phyloP scores from a whole-genome alignment of 768 basidiomycete genomes.

The Boletus eberwhitei region DNA sequence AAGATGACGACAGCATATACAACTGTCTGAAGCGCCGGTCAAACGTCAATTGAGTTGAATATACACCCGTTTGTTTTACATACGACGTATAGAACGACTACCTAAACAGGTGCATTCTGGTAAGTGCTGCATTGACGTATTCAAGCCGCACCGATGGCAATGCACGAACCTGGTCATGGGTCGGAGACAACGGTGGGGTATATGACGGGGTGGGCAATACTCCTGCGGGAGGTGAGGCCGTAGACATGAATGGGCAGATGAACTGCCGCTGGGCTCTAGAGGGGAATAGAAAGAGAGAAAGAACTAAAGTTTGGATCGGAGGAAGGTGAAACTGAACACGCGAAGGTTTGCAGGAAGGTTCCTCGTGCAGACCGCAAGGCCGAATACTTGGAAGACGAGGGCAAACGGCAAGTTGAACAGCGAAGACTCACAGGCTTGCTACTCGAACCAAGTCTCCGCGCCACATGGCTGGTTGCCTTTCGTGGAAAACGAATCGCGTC shows the following conservation, averaged over 20 bases:
- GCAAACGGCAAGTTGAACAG: slow-evolving; percentile 7
- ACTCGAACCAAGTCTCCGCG: slow-evolving; percentile 16
- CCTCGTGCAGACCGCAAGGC: slow-evolving; percentile 35
- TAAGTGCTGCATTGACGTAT: slow-evolving; percentile 22
- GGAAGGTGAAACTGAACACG: slow-evolving; percentile 15
- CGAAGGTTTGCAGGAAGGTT: slow-evolving; percentile 19
- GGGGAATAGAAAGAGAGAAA: background rate
- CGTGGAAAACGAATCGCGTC: slow-evolving; percentile 23
- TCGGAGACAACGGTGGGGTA: slow-evolving; percentile 52
- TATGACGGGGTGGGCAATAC: slow-evolving; percentile 31
- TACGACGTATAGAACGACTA: slow-evolving; percentile 75
- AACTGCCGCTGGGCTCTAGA: slow-evolving; percentile 24
- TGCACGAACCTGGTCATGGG: slow-evolving; percentile 65
- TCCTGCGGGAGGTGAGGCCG: slow-evolving; percentile 31
- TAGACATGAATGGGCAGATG: slow-evolving; percentile 32
- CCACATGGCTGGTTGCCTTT: slow-evolving; percentile 21
- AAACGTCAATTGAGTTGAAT: slow-evolving; percentile 6
- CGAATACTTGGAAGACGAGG: slow-evolving; percentile 1
- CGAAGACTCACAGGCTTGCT: background rate
- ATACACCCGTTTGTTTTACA: slow-evolving; percentile 30
- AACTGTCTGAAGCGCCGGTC: slow-evolving; percentile 52
- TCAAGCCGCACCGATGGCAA: slow-evolving; percentile 14
- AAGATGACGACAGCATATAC: slow-evolving; percentile 85
- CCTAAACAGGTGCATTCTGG: slow-evolving; percentile 38
- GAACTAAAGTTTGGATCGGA: slow-evolving; percentile 12